A percentile compares a stretch with the other conserved stretches of the same genome.
phyloP scores from a whole-genome alignment of 805 yeast species.

The Candida corydali region DNA sequence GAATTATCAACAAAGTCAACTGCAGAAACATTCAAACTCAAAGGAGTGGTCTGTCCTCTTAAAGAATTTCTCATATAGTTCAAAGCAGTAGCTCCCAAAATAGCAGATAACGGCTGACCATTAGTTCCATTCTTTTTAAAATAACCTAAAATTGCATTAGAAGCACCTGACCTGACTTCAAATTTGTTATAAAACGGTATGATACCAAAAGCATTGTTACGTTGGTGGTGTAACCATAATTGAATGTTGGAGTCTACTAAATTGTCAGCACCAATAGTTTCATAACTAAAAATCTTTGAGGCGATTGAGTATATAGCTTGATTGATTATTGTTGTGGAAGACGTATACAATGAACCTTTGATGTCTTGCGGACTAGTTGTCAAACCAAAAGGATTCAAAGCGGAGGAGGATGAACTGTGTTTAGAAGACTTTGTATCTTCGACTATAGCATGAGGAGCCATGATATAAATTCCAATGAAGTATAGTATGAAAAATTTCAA shows the following conservation, averaged over 20 bases:
- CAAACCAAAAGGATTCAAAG: constrained; percentile 51
- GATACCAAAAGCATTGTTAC: constrained; percentile 47
- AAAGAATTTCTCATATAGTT: constrained; percentile 64
- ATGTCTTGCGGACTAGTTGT: constrained; percentile 53
- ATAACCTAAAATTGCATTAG: constrained; percentile 74
- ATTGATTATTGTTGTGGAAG: constrained; percentile 51
- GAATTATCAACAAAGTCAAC: constrained; percentile 58
- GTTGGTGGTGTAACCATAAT: constrained; percentile 54
- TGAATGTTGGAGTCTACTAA: constrained; percentile 56
- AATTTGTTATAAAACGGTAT: constrained; percentile 59
- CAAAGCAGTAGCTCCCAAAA: constrained; percentile 68
- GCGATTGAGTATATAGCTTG: constrained; percentile 52
- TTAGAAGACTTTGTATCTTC: constrained; percentile 1
- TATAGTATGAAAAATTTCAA: no score
- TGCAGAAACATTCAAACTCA: constrained; percentile 73
- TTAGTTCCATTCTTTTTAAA: constrained; percentile 30
- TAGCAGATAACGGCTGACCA: constrained; percentile 38
- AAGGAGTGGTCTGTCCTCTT: constrained; percentile 38
- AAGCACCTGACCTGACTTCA: constrained; percentile 83
- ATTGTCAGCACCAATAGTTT: constrained; percentile 58
- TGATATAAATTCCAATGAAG: no score
- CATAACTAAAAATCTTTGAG: constrained; percentile 62
- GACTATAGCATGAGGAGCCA: constrained; percentile 4
- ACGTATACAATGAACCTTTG: constrained; percentile 46
- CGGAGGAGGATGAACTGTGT: background rate